Evolutionary conservation across 2,329 filamentous ascomycete genomes (phyloP).

Genomic region (Apiospora hydei): DNA sequence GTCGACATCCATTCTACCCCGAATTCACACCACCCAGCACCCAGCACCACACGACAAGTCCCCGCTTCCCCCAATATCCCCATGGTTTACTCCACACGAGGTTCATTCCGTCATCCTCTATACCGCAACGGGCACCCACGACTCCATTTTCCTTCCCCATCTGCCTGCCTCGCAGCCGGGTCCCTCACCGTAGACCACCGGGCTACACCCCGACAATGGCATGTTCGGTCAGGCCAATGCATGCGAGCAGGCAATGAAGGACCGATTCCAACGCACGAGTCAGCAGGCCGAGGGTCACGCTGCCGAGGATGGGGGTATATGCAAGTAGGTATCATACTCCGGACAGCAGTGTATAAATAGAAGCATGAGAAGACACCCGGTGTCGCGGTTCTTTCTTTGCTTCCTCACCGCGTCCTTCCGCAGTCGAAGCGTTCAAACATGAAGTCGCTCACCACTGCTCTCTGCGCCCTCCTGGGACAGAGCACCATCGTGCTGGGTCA

Average conservation of each 20-base stretch:
- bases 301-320: background rate
- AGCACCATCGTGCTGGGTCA: constrained; percentile 3
- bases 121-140: background rate
- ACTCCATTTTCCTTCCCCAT: constrained; percentile 1
- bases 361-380: background rate
- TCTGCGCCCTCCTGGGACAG: constrained; percentile 20
- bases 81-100: constrained; percentile 7
- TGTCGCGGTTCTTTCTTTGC: background rate
- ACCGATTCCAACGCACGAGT: constrained; percentile 5
- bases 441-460: constrained; percentile 20
- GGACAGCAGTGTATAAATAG: constrained; percentile 3
- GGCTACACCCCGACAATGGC: constrained; percentile 14
- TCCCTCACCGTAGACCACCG: constrained; percentile 13
- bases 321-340: background rate
- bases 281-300: background rate
- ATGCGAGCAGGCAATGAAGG: constrained; percentile 7
- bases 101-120: constrained; percentile 11
- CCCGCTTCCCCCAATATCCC: constrained; percentile 16
- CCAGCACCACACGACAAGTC: background rate
- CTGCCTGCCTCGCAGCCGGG: background rate
- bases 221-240: constrained; percentile 13
- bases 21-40: constrained; percentile 16
- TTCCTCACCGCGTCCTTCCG: background rate
- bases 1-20: constrained; percentile 5
- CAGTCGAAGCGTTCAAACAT: background rate